Evolutionary conservation across 1,139 yeast species (phyloP).

Genomic region (Hansenula lynferdii): DNA sequence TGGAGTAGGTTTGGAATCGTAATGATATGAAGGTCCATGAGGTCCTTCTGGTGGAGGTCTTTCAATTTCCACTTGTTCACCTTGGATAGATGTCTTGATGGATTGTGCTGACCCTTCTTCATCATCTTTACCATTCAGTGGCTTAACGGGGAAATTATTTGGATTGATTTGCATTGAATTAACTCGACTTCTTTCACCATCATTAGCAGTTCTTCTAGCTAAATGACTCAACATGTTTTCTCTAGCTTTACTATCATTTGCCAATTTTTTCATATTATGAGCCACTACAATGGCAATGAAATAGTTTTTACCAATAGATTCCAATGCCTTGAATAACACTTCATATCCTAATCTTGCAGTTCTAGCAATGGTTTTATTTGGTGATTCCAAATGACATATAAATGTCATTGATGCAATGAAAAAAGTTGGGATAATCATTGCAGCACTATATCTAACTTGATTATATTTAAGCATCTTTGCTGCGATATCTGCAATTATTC

Average conservation of each 20-base stretch:
- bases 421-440: constrained; percentile 46
- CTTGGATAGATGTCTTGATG: not conserved
- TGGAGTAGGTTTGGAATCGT: not conserved
- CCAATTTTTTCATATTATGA: constrained; percentile 16
- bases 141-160: constrained; percentile 1
- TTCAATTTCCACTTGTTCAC: not conserved
- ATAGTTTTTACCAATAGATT: constrained; percentile 45
- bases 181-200: not conserved
- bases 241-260: constrained; percentile 16
- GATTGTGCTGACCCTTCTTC: too few relatives aligned
- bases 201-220: constrained; percentile 8
- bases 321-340: constrained; percentile 42
- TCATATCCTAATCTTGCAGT: constrained; percentile 56
- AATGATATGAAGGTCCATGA: not conserved
- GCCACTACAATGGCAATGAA: constrained; percentile 27
- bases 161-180: not conserved
- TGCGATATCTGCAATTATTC: constrained; percentile 67
- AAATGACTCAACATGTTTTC: constrained; percentile 15
- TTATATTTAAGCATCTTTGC: constrained; percentile 52
- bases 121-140: not conserved
- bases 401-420: constrained; percentile 72
- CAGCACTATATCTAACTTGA: constrained; percentile 51
- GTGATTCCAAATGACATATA: constrained; percentile 67
- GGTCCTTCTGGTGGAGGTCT: not conserved
- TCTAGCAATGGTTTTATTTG: constrained; percentile 49